Conservation (phyloP, 1,139 yeast species). For the Wickerhamomyces sp. region DNA sequence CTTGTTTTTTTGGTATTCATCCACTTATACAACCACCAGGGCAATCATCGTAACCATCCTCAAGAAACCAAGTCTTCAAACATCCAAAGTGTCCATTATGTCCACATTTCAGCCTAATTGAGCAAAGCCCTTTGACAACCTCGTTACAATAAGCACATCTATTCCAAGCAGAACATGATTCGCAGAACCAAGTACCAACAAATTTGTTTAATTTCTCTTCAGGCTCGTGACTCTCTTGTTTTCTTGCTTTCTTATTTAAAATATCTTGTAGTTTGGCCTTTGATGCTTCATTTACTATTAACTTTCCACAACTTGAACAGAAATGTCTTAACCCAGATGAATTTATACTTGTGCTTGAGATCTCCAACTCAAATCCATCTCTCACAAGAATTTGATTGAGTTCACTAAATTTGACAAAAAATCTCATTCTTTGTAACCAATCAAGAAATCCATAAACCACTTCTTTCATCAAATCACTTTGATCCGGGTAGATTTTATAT, state of each 20-base stretch:
- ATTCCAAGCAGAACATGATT: slow-evolving; percentile 53
- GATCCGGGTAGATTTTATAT: slow-evolving; percentile 28
- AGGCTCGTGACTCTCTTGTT: slow-evolving; percentile 3
- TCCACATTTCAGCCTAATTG: slow-evolving; percentile 73
- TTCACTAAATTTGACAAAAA: slow-evolving; percentile 55
- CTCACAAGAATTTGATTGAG: slow-evolving; percentile 45
- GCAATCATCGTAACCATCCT: slow-evolving; percentile 60
- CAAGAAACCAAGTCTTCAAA: slow-evolving; percentile 71
- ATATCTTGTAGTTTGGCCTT: slow-evolving; percentile 31
- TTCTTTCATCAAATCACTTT: slow-evolving; percentile 30
- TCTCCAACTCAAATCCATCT: slow-evolving; percentile 30
- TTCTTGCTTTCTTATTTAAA: slow-evolving; percentile 20
- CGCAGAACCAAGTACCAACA: slow-evolving; percentile 83
- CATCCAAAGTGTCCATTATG: slow-evolving; percentile 87
- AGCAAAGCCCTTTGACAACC: slow-evolving; percentile 70
- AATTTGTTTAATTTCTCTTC: slow-evolving; percentile 19
- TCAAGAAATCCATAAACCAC: slow-evolving; percentile 59
- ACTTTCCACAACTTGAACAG: slow-evolving; percentile 63
- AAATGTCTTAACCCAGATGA: slow-evolving; percentile 37
- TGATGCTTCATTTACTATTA: slow-evolving; percentile 60
- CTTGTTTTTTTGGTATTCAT: slow-evolving; percentile 23
- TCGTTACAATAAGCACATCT: slow-evolving; percentile 79
- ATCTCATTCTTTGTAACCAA: slow-evolving; percentile 43
- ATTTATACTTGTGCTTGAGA: slow-evolving; percentile 1
- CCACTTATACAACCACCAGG: slow-evolving; percentile 63